Evolutionary conservation across 257 asterid species (phyloP).

Genomic region (Solanum chmielewskii): DNA sequence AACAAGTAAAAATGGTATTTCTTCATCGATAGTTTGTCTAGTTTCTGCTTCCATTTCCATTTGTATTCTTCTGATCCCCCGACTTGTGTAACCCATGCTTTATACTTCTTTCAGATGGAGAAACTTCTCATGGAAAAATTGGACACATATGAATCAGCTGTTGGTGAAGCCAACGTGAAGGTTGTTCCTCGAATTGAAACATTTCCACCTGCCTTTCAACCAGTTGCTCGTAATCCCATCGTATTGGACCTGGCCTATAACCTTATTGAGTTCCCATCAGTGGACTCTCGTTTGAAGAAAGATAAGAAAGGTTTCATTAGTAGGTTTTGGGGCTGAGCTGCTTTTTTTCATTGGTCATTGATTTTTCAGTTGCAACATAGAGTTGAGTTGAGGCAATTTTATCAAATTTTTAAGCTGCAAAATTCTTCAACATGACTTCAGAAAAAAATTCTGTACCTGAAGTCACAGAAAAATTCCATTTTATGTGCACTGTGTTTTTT

Average conservation of each 20-base stretch:
- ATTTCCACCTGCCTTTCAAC: slow-evolving; percentile 53
- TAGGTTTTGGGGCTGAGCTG: slow-evolving; percentile 67
- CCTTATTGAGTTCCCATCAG: slow-evolving; percentile 65
- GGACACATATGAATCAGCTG: slow-evolving; percentile 68
- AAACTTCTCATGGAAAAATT: slow-evolving; percentile 64
- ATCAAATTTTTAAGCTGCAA: neutral
- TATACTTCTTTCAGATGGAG: slow-evolving; percentile 37
- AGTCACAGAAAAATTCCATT: slow-evolving; percentile 4
- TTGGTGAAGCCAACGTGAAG: slow-evolving; percentile 57
- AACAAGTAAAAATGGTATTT: neutral
- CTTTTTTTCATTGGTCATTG: neutral
- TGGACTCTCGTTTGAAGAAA: slow-evolving; percentile 72
- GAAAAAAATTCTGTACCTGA: neutral
- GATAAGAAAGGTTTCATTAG: slow-evolving; percentile 78
- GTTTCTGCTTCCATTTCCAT: neutral
- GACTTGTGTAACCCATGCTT: neutral
- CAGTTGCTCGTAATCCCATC: slow-evolving; percentile 47
- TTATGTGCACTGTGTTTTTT: neutral
- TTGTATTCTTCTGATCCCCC: neutral
- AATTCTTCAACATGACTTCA: neutral
- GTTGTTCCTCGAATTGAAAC: slow-evolving; percentile 29
- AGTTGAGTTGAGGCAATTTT: neutral
- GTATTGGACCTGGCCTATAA: slow-evolving; percentile 62
- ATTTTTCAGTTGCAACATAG: neutral
- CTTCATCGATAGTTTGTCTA: neutral